A percentile compares a stretch with the other conserved stretches of the same genome.
These are phyloP conservation scores for Stramenopiles sp. DNA, from an alignment of 352 stramenopile genomes.

Conservation along the genomic window DNA sequence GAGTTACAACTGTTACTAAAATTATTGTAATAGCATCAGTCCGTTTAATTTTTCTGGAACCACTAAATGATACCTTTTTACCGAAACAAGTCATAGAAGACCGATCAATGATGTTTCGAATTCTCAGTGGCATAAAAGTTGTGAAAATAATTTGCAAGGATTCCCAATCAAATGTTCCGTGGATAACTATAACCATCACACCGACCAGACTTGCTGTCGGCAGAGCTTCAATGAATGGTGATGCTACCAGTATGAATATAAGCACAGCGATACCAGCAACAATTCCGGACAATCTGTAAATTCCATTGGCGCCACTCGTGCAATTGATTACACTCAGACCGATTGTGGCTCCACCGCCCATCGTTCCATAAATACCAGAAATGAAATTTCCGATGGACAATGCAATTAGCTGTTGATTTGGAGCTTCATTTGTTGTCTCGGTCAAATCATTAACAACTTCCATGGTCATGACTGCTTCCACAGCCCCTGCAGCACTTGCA, in stretches of 20 bases:
- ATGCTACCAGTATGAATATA: slow-evolving; percentile 35
- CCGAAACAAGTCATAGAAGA: no score
- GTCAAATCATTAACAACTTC: slow-evolving; percentile 70
- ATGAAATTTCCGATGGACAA: slow-evolving; percentile 73
- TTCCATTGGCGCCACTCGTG: slow-evolving; percentile 48
- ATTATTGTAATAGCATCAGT: slow-evolving; percentile 50
- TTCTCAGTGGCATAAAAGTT: slow-evolving; percentile 36
- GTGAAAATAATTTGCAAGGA: slow-evolving; percentile 51
- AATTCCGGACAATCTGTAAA: slow-evolving; percentile 46
- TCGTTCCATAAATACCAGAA: slow-evolving; percentile 63
- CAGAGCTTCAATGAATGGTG: slow-evolving; percentile 51
- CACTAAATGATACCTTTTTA: no score
- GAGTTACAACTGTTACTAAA: slow-evolving; percentile 51
- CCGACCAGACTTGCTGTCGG: slow-evolving; percentile 55
- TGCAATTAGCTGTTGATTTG: slow-evolving; percentile 51
- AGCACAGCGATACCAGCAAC: slow-evolving; percentile 48
- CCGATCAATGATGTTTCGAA: no score
- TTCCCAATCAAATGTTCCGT: slow-evolving; percentile 70
- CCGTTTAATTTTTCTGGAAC: no score
- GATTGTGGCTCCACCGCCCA: slow-evolving; percentile 75
- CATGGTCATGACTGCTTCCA: slow-evolving; percentile 81
- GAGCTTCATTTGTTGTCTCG: slow-evolving; percentile 40
- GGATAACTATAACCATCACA: slow-evolving; percentile 59
- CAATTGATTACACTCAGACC: slow-evolving; percentile 70
- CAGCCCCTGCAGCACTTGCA: slow-evolving; percentile 64